Conservation (phyloP, 1,139 yeast genomes). For the Sporopachydermia cereana region DNA sequence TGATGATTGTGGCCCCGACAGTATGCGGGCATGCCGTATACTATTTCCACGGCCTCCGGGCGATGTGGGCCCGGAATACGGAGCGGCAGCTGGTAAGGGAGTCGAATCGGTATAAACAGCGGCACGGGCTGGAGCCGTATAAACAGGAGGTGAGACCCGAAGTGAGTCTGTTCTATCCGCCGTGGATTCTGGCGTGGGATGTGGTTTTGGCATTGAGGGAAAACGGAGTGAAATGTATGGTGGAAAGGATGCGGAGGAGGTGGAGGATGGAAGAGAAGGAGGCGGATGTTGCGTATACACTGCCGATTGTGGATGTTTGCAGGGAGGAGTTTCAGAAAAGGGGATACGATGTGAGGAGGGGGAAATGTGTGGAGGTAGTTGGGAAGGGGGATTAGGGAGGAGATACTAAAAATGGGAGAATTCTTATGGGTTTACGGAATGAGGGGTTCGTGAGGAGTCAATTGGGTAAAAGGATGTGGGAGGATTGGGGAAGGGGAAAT, state of each 20-base stretch:
- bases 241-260: no score
- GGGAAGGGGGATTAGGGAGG: neutral
- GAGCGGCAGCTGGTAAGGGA: neutral
- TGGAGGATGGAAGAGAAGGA: neutral
- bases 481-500: no score
- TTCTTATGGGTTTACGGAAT: neutral
- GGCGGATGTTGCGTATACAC: neutral
- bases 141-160: neutral
- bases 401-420: neutral
- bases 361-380: neutral
- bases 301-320: neutral
- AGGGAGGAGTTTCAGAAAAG: neutral
- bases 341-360: neutral
- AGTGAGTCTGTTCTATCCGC: neutral
- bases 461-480: no score
- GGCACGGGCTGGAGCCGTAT: neutral
- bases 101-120: neutral
- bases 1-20: neutral
- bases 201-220: neutral
- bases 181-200: neutral
- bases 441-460: no score
- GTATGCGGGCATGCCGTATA: neutral
- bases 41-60: neutral
- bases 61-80: neutral
- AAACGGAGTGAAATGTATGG: no score